These are phyloP conservation scores for Begonia fuchsioides DNA, from an alignment of 306 rosid species.

Conservation along the genomic window DNA sequence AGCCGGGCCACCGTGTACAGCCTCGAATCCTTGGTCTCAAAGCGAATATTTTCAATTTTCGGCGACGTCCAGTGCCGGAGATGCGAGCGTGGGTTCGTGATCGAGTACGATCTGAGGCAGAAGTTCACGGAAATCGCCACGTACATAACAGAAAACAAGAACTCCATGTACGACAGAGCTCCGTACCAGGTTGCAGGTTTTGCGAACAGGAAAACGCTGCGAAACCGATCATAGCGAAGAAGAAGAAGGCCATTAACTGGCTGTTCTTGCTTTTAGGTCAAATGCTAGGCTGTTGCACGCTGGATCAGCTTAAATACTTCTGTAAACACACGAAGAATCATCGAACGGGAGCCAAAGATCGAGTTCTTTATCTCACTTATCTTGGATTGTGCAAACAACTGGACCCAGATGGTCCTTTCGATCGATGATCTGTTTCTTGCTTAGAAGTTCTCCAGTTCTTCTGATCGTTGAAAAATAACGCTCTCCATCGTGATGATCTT, in stretches of 20 bases:
- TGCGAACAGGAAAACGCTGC: constrained; percentile 21
- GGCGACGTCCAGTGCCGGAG: constrained; percentile 33
- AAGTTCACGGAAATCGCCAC: not conserved
- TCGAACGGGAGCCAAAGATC: constrained; percentile 44
- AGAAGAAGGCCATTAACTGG: constrained; percentile 38
- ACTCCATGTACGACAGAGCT: constrained; percentile 19
- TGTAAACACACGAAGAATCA: constrained; percentile 31
- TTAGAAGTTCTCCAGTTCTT: too few relatives aligned
- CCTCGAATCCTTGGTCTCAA: not conserved
- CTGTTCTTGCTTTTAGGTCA: constrained; percentile 40
- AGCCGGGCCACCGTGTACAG: constrained; percentile 13
- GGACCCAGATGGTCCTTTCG: constrained; percentile 16
- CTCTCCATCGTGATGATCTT: too few relatives aligned
- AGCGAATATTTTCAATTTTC: not conserved
- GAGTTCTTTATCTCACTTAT: constrained; percentile 35
- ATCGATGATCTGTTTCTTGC: not conserved
- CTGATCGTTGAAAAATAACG: too few relatives aligned
- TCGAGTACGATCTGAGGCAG: constrained; percentile 2
- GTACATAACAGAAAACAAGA: not conserved
- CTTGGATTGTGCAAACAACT: constrained; percentile 30
- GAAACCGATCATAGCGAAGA: constrained; percentile 16
- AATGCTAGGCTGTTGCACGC: constrained; percentile 31
- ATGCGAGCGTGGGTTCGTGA: constrained; percentile 13
- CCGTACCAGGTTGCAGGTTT: constrained; percentile 19
- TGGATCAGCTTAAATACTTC: constrained; percentile 36